phyloP scores from a whole-genome alignment of 352 stramenopile species.

The Globisporangium ultimum region DNA sequence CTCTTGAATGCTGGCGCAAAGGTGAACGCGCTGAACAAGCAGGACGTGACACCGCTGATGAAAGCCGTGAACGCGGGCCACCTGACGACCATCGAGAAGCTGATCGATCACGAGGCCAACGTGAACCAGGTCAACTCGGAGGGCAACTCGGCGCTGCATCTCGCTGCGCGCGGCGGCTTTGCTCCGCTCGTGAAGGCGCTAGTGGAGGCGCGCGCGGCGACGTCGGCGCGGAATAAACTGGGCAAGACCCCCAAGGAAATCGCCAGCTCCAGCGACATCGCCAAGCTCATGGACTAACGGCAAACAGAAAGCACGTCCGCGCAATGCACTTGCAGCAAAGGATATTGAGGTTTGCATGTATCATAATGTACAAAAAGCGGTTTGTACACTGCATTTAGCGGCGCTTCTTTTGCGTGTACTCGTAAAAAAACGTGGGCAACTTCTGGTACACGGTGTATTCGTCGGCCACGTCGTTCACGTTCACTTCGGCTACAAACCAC shows the following conservation, averaged over 20 bases:
- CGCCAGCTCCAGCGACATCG: conserved; percentile 51
- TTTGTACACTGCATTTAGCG: conserved; percentile 14
- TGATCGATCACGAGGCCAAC: conserved; percentile 80
- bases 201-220: conserved; percentile 48
- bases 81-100: conserved; percentile 78
- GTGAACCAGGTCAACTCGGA: conserved; percentile 60
- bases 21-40: conserved; percentile 61
- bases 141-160: conserved; percentile 82
- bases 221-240: conserved; percentile 61
- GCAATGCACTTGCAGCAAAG: background rate
- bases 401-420: conserved; percentile 78
- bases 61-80: conserved; percentile 84
- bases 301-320: background rate
- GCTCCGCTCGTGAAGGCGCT: conserved; percentile 63
- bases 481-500: conserved; percentile 27
- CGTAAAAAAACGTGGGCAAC: conserved; percentile 86
- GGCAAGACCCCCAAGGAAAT: conserved; percentile 79
- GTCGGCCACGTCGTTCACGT: conserved; percentile 69
- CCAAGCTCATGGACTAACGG: conserved; percentile 50
- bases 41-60: conserved; percentile 84
- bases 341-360: background rate
- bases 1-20: conserved; percentile 79
- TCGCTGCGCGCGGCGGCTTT: conserved; percentile 82
- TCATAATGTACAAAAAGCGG: background rate
- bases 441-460: conserved; percentile 86